Conservation (phyloP, 345 rosid species). For the Arabidopsis arenosa region DNA sequence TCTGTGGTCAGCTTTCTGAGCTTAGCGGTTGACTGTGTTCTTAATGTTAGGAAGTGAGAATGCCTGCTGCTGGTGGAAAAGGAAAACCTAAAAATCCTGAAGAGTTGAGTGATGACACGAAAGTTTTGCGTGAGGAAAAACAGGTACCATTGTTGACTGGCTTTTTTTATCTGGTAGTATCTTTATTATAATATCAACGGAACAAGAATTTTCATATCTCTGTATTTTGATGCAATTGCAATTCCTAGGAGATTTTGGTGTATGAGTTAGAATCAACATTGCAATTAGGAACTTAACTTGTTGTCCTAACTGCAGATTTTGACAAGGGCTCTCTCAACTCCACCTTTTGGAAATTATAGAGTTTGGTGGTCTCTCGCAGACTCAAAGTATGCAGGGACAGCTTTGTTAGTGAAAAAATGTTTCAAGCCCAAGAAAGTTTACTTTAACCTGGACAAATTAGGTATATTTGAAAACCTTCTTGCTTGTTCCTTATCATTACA, state of each 20-base stretch:
- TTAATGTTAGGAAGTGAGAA: slow-evolving; percentile 85
- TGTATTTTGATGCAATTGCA: slow-evolving; percentile 8
- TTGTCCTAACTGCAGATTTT: slow-evolving; percentile 56
- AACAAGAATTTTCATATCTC: background rate
- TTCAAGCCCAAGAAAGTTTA: slow-evolving; percentile 64
- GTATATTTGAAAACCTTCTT: slow-evolving; percentile 45
- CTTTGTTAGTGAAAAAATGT: slow-evolving; percentile 83
- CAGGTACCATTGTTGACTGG: slow-evolving; percentile 52
- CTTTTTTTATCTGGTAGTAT: background rate
- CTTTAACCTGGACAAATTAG: slow-evolving; percentile 76
- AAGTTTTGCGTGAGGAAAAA: slow-evolving; percentile 84
- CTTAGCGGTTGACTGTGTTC: slow-evolving; percentile 16
- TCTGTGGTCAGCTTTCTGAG: background rate
- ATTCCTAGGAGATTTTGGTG: slow-evolving; percentile 9
- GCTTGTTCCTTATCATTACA: slow-evolving; percentile 20
- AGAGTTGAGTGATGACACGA: slow-evolving; percentile 88
- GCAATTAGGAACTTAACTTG: background rate
- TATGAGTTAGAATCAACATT: background rate
- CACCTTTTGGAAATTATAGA: slow-evolving; percentile 71
- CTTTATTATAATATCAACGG: background rate
- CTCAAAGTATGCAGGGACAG: slow-evolving; percentile 97
- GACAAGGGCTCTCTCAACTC: slow-evolving; percentile 79
- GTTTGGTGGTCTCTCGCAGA: slow-evolving; percentile 99
- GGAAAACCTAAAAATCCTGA: slow-evolving; percentile 71
- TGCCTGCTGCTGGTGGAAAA: slow-evolving; percentile 97